Evolutionary conservation across 2,329 filamentous ascomycete genomes (phyloP).

Genomic region (Alternaria tenuissima): DNA sequence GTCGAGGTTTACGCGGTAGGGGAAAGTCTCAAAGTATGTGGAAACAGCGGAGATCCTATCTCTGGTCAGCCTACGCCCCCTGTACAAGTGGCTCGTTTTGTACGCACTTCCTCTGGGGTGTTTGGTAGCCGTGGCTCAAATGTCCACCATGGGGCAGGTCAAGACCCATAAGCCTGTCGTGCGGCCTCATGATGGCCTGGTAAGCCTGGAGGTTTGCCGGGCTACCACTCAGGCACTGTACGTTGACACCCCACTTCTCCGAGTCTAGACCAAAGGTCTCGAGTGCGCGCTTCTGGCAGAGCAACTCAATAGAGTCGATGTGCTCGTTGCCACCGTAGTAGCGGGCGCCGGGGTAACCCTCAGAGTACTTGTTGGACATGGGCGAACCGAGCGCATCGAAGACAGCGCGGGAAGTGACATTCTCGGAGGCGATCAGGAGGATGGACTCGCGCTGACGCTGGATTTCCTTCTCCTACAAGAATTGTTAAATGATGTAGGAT

Average conservation of each 20-base stretch:
- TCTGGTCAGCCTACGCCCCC: constrained; percentile 19
- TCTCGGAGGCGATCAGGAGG: constrained; percentile 62
- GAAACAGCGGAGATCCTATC: constrained; percentile 91
- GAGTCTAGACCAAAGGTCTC: constrained; percentile 84
- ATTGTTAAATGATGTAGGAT: constrained; percentile 21
- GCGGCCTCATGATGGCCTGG: constrained; percentile 94
- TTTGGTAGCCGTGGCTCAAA: constrained; percentile 97
- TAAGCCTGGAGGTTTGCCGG: constrained; percentile 98
- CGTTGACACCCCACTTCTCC: constrained; percentile 95
- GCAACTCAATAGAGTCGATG: constrained; percentile 87
- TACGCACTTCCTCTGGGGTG: constrained; percentile 83
- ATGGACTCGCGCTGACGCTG: constrained; percentile 98
- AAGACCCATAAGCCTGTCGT: constrained; percentile 96
- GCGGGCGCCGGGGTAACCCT: constrained; percentile 93
- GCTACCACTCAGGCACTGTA: constrained; percentile 84
- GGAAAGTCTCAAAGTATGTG: constrained; percentile 98
- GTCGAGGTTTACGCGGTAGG: constrained; percentile 88
- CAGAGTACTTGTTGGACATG: constrained; percentile 92
- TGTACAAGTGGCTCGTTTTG: neutral
- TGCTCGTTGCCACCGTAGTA: constrained; percentile 98
- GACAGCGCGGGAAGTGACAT: constrained; percentile 51
- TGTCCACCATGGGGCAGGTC: constrained; percentile 95
- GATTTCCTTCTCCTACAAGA: constrained; percentile 80
- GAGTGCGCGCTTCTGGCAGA: constrained; percentile 90
- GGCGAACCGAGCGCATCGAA: constrained; percentile 60